Evolutionary conservation across 2,329 filamentous ascomycete species (phyloP).

Genomic region (Hypoxylon sp.): DNA sequence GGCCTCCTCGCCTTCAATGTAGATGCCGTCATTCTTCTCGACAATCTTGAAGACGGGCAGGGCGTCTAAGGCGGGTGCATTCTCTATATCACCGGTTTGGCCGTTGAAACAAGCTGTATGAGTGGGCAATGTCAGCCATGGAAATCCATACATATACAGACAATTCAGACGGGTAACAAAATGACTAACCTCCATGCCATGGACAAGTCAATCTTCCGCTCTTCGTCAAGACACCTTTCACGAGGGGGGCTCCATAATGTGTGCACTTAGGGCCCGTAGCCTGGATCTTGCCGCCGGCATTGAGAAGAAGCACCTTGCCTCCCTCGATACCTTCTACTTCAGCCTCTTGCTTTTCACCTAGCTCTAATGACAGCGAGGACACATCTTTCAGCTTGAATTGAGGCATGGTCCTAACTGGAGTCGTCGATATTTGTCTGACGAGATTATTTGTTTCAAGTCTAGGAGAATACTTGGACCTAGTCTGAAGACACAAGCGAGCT

Average conservation of each 20-base stretch:
- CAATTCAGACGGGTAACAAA: too few relatives aligned
- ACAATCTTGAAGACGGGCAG: slow-evolving; percentile 82
- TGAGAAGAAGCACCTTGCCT: slow-evolving; percentile 86
- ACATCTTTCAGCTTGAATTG: slow-evolving; percentile 80
- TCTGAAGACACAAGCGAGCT: slow-evolving; percentile 21
- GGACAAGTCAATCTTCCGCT: slow-evolving; percentile 89
- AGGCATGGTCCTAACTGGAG: slow-evolving; percentile 55
- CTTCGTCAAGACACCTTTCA: slow-evolving; percentile 82
- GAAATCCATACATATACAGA: too few relatives aligned
- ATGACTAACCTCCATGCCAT: slow-evolving; percentile 89
- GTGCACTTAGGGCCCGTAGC: slow-evolving; percentile 86
- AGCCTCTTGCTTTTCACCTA: slow-evolving; percentile 85
- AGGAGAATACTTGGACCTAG: slow-evolving; percentile 4
- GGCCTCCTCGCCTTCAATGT: slow-evolving; percentile 81
- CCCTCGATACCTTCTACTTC: slow-evolving; percentile 90
- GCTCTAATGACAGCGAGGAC: slow-evolving; percentile 75
- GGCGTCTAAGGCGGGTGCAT: slow-evolving; percentile 90
- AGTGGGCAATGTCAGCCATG: slow-evolving; percentile 14
- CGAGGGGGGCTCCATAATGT: slow-evolving; percentile 91
- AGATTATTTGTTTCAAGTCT: slow-evolving; percentile 10
- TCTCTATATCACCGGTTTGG: slow-evolving; percentile 89
- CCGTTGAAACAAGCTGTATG: slow-evolving; percentile 87
- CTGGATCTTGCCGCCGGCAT: slow-evolving; percentile 77
- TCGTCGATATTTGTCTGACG: slow-evolving; percentile 27
- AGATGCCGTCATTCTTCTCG: slow-evolving; percentile 84